These are phyloP conservation scores for Fusarium abutilonis DNA, from an alignment of 2,329 filamentous ascomycete species.

Conservation along the genomic window DNA sequence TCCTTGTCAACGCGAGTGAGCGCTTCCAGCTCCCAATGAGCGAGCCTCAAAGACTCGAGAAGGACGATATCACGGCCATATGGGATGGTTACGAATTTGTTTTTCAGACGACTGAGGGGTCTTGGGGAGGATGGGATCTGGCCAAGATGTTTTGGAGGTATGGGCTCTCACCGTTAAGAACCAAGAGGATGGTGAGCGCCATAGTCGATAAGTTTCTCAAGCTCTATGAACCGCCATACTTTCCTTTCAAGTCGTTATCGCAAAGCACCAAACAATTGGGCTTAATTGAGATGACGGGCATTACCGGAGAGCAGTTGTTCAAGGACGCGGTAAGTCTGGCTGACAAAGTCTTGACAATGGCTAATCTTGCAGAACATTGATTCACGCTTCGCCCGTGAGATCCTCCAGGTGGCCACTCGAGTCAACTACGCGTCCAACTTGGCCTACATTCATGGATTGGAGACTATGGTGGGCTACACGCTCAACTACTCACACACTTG, in stretches of 20 bases:
- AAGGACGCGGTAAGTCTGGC: conserved; percentile 61
- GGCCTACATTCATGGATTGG: conserved; percentile 84
- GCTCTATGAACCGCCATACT: conserved; percentile 82
- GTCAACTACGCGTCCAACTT: conserved; percentile 97
- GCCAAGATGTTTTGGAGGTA: conserved; percentile 87
- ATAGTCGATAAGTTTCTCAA: conserved; percentile 78
- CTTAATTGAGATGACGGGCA: conserved; percentile 70
- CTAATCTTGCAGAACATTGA: conserved; percentile 60
- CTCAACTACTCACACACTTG: not conserved
- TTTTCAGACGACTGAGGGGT: conserved; percentile 67
- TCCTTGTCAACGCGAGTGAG: conserved; percentile 77
- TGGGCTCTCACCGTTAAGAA: conserved; percentile 78
- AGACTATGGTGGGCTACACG: conserved; percentile 72
- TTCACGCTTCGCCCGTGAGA: conserved; percentile 75
- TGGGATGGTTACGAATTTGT: conserved; percentile 86
- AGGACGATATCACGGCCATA: conserved; percentile 73
- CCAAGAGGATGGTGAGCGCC: conserved; percentile 75
- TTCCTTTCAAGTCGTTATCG: conserved; percentile 84
- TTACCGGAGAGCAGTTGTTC: conserved; percentile 80
- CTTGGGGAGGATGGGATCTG: conserved; percentile 80
- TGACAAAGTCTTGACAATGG: not conserved
- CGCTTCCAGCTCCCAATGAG: conserved; percentile 74
- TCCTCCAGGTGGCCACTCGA: conserved; percentile 89
- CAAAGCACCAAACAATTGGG: conserved; percentile 73
- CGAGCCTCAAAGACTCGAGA: conserved; percentile 56